These are phyloP conservation scores for Pseudocercospora vitis DNA, from an alignment of 2,329 filamentous ascomycete species.

Conservation along the genomic window DNA sequence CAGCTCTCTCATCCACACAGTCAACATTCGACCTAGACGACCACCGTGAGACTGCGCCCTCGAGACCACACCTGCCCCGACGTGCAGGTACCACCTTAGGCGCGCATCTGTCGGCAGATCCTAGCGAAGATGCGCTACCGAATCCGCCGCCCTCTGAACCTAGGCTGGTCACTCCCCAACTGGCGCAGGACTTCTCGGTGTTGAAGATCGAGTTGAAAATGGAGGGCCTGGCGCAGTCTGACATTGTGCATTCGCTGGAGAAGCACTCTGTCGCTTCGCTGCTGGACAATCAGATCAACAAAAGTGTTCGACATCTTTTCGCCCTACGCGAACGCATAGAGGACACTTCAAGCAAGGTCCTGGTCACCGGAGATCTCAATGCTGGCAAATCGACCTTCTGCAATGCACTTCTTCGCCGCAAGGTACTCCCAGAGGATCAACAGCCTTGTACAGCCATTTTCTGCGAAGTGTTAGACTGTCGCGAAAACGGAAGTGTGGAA, in stretches of 20 bases:
- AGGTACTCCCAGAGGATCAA: conserved; percentile 92
- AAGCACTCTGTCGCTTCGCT: conserved; percentile 87
- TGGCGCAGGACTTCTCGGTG: conserved; percentile 93
- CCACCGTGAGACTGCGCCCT: conserved; percentile 39
- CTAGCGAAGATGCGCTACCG: conserved; percentile 59
- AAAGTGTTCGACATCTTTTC: conserved; percentile 86
- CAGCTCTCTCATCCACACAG: conserved; percentile 63
- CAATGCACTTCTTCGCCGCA: conserved; percentile 90
- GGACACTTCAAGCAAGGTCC: conserved; percentile 93
- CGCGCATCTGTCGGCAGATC: conserved; percentile 57
- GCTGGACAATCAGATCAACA: conserved; percentile 88
- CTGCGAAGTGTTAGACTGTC: conserved; percentile 90
- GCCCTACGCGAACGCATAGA: conserved; percentile 90
- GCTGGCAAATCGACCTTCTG: conserved; percentile 98
- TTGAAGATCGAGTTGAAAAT: conserved; percentile 93
- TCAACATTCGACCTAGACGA: conserved; percentile 56
- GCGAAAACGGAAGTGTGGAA: conserved; percentile 86
- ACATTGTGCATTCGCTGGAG: conserved; percentile 91
- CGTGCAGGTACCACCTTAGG: conserved; percentile 73
- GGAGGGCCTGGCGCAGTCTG: conserved; percentile 78
- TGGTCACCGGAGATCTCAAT: conserved; percentile 94
- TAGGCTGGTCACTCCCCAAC: conserved; percentile 83
- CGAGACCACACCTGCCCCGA: conserved; percentile 56
- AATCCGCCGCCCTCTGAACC: conserved; percentile 69
- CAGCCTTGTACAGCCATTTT: conserved; percentile 98